phyloP scores from a whole-genome alignment of 2,329 filamentous ascomycete genomes.

The Microdochium nivale region DNA sequence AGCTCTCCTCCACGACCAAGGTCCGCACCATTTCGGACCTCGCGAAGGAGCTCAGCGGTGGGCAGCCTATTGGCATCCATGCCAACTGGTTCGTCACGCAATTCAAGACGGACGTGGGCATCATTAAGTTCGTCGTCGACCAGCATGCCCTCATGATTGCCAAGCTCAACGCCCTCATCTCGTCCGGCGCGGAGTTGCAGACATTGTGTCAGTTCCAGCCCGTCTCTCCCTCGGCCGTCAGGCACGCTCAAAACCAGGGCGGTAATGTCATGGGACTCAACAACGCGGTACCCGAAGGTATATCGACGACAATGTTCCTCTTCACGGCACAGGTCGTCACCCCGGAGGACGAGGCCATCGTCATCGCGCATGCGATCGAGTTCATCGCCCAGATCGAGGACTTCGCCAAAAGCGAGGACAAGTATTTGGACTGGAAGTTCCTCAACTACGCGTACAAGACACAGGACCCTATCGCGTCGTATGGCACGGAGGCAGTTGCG shows the following conservation, averaged over 20 bases:
- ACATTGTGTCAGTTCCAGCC: conserved; percentile 23
- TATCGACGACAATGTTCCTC: conserved; percentile 24
- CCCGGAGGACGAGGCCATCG: conserved; percentile 21
- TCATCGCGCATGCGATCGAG: conserved; percentile 18
- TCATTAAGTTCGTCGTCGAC: conserved; percentile 21
- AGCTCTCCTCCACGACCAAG: conserved; percentile 16
- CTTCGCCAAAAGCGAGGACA: conserved; percentile 2
- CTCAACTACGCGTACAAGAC: conserved; percentile 30
- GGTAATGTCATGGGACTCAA: conserved; percentile 24
- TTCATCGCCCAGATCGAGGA: conserved; percentile 6
- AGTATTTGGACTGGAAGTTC: conserved; percentile 15
- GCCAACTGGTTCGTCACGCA: conserved; percentile 24
- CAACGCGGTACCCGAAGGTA: conserved; percentile 23
- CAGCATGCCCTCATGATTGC: conserved; percentile 17
- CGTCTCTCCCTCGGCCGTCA: conserved; percentile 17
- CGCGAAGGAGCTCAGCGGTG: conserved; percentile 18
- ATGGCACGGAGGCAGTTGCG: conserved; percentile 24
- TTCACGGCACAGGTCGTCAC: conserved; percentile 29
- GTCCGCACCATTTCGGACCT: conserved; percentile 18
- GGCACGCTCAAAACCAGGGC: conserved; percentile 11
- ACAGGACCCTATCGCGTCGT: conserved; percentile 25
- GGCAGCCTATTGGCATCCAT: conserved; percentile 18
- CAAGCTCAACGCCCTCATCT: conserved; percentile 15
- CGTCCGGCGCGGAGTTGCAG: conserved; percentile 14
- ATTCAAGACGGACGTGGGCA: conserved; percentile 15